Percentiles rank a stretch among this genome's conserved stretches.
Evolutionary conservation across 106 monocot genomes (phyloP).

Genomic region (Chionographis japonica): DNA sequence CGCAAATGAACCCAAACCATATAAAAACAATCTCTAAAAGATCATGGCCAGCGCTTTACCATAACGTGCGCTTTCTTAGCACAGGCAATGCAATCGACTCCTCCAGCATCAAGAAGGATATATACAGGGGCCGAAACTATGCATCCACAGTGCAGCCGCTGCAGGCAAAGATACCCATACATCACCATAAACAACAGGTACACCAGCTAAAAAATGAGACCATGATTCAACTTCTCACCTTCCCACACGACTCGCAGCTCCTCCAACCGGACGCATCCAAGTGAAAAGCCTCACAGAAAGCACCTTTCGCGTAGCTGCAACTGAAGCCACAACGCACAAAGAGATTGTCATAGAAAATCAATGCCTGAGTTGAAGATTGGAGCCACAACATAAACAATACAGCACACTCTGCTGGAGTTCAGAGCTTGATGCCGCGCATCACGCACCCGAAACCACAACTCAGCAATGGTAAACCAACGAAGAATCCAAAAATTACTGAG

Average conservation of each 20-base stretch:
- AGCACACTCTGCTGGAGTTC: too few relatives aligned
- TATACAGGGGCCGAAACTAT: slow-evolving; percentile 41
- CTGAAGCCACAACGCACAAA: slow-evolving; percentile 11
- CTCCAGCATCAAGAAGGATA: slow-evolving; percentile 50
- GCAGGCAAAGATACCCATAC: not conserved
- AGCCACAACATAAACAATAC: too few relatives aligned
- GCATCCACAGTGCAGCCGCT: slow-evolving; percentile 66
- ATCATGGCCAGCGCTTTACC: slow-evolving; percentile 14
- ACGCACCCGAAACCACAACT: too few relatives aligned
- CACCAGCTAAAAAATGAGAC: not conserved
- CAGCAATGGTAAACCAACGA: too few relatives aligned
- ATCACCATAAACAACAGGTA: not conserved
- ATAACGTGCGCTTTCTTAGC: slow-evolving; percentile 32
- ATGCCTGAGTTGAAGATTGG: too few relatives aligned
- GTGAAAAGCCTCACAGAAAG: slow-evolving; percentile 59
- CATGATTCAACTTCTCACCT: slow-evolving; percentile 27
- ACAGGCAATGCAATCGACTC: slow-evolving; percentile 52
- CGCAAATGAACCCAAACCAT: too few relatives aligned
- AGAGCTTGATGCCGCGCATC: too few relatives aligned
- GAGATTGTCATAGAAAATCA: too few relatives aligned
- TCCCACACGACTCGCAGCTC: slow-evolving; percentile 59
- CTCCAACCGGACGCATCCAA: slow-evolving; percentile 53
- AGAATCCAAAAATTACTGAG: too few relatives aligned
- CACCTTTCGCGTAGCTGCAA: slow-evolving; percentile 42
- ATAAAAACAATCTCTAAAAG: too few relatives aligned